Evolutionary conservation across 2,329 filamentous ascomycete genomes (phyloP), one percentile per base, ranked within the genome.

Genomic region (Cercospora citrullina): DNA sequence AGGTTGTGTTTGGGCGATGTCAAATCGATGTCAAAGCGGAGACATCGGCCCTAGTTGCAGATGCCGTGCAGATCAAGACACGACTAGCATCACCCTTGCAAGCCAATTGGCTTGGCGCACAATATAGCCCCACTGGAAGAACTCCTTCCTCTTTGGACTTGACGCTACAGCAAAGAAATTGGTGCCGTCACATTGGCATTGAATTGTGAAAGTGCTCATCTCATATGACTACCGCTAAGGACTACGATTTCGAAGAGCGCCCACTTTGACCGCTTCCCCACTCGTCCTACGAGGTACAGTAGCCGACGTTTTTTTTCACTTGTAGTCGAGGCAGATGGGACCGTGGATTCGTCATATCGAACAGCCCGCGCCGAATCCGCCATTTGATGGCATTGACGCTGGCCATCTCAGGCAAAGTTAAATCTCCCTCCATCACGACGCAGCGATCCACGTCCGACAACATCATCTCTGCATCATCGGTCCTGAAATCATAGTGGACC

Each of bases 401-500:
- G 28, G 65, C 68, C 33, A 69, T 26, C 57, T 71, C 69, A 16
- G 67, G 67, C 48, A 69, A 45, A 14, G 65, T 64, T 10, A 71
- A 26, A 33, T 63, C 60, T 26, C 45, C 61, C 6, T 65, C 63
- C 16, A 30, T 42, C 14, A 62, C 60, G 4, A 71, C 63, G 60
- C 69, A 71, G 23, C 8, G 31, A 26, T 71, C 68, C 68, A 71
- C 68, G 10, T 71, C 67, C 26, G 55, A 28, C 30, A 71, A 60
- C 21, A 64, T 61, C 5, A 55, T 51, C 8, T 53, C 65, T 6
- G 55, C 23, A 14, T 64, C 42, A 26, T 57, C 30, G 1, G 64
- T 58, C 14, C 45, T 51, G 42, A 71, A 71, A 8, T 69, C 67
- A 48, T 71, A 69, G 26, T 65, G 48, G 4, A 71, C 64, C 33